These are phyloP conservation scores for sunflower (Helianthus annuus) DNA, from an alignment of 129 eudicot species.

Conservation along the genomic window DNA sequence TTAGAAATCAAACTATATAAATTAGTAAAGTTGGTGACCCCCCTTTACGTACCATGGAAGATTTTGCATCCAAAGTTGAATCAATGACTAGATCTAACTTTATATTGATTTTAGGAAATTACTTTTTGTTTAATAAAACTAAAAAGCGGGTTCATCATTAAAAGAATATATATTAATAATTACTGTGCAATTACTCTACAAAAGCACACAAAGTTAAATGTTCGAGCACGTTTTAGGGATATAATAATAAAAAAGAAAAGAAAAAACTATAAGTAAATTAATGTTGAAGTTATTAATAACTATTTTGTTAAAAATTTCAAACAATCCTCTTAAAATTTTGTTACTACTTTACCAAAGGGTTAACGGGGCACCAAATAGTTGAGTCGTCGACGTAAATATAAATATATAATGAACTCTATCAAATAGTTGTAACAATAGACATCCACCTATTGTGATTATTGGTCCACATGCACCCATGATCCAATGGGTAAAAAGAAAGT, in stretches of 20 bases:
- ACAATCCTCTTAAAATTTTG: not conserved
- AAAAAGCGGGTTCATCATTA: not conserved
- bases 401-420: too few species aligned
- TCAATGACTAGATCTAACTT: constrained; percentile 18
- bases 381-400: too few species aligned
- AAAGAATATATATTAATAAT: not conserved
- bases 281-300: not conserved
- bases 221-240: not conserved
- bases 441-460: too few species aligned
- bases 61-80: constrained; percentile 17
- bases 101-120: not conserved
- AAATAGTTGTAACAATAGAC: too few species aligned
- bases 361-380: too few species aligned
- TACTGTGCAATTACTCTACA: not conserved
- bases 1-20: not conserved
- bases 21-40: not conserved
- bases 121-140: not conserved
- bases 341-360: not conserved
- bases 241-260: not conserved
- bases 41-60: constrained; percentile 20
- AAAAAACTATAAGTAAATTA: not conserved
- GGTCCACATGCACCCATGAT: too few species aligned
- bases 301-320: not conserved
- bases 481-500: too few species aligned
- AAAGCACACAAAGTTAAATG: not conserved